Conservation (phyloP, 371 early-diverging fungal species). For the Globomyces sp. region DNA sequence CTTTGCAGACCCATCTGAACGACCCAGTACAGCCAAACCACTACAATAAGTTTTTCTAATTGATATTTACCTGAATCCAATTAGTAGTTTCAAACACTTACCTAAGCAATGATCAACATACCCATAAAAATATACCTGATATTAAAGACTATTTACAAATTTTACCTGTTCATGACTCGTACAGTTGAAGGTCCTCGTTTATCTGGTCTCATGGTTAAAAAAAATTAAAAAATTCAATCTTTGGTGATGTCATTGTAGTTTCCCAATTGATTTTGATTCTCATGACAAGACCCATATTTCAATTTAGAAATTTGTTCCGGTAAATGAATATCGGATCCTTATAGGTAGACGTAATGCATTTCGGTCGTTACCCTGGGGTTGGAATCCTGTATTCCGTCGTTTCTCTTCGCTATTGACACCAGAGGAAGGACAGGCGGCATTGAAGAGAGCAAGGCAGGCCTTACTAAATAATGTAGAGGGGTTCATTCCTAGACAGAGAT, state of each 20-base stretch:
- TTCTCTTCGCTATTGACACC: slow-evolving; percentile 8
- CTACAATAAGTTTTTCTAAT: neutral
- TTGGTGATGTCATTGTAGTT: neutral
- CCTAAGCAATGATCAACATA: too few species aligned
- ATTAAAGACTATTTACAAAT: too few species aligned
- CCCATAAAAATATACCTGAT: too few species aligned
- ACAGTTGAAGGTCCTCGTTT: slow-evolving; percentile 29
- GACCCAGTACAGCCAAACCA: slow-evolving; percentile 53
- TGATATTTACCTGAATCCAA: too few species aligned
- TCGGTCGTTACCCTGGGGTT: too few species aligned
- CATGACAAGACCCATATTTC: slow-evolving; percentile 5
- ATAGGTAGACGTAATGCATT: slow-evolving; percentile 4
- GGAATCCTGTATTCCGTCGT: slow-evolving; percentile 4
- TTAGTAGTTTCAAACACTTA: too few species aligned
- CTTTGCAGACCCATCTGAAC: slow-evolving; percentile 82
- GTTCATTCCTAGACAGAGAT: slow-evolving; percentile 31
- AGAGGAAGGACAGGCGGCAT: slow-evolving; percentile 10
- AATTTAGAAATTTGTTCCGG: neutral
- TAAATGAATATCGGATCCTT: too few species aligned
- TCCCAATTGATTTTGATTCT: neutral
- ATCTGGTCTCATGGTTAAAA: slow-evolving; percentile 26
- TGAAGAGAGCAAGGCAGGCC: slow-evolving; percentile 12
- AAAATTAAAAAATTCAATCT: slow-evolving; percentile 7
- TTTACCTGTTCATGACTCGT: slow-evolving; percentile 26
- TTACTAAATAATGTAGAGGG: slow-evolving; percentile 19